These are phyloP conservation scores for Pseudogymnoascus sp. DNA, from an alignment of 2,329 filamentous ascomycete genomes.

Conservation along the genomic window DNA sequence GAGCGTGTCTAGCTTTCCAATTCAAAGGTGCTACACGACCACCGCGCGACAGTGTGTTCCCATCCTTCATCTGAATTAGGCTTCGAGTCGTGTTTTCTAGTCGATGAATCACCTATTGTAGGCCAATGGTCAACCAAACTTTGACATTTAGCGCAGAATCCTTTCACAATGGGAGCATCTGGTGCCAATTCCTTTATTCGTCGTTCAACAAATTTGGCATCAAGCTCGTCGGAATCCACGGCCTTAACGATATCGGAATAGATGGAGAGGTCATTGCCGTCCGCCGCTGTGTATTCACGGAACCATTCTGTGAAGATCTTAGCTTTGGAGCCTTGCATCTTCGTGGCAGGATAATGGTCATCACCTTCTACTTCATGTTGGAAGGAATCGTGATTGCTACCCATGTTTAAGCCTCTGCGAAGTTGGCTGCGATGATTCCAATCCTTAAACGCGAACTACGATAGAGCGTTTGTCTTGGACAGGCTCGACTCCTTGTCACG, in stretches of 20 bases:
- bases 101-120: neutral
- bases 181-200: conserved; percentile 12
- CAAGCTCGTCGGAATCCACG: conserved; percentile 11
- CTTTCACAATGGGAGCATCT: neutral
- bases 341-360: neutral
- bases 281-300: conserved; percentile 8
- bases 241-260: conserved; percentile 8
- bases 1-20: conserved; percentile 11
- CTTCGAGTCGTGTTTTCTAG: neutral
- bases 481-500: neutral
- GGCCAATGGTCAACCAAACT: neutral
- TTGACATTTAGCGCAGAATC: neutral
- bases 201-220: conserved; percentile 11
- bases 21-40: conserved; percentile 11
- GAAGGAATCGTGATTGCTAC: neutral
- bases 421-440: neutral
- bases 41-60: neutral
- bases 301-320: conserved; percentile 12
- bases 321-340: neutral
- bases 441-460: neutral
- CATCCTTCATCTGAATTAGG: neutral
- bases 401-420: neutral
- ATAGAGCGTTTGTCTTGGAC: neutral
- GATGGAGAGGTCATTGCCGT: neutral
- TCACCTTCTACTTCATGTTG: neutral